These are phyloP conservation scores for Fragilariopsis cylindrus DNA, from an alignment of 108 stramenopile genomes.

Conservation along the genomic window DNA sequence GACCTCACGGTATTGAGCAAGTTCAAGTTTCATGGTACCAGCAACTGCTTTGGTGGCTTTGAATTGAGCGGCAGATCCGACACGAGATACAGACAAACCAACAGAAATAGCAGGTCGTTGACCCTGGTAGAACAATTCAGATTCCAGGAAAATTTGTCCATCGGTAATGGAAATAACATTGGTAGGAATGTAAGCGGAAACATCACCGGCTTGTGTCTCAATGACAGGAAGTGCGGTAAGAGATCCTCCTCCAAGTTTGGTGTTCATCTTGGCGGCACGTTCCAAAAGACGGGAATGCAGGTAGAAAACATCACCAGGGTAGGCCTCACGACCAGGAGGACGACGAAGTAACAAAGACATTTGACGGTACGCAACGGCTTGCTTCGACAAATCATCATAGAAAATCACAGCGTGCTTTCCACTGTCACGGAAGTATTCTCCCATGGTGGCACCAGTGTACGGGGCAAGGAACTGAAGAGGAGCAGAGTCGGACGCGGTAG, in stretches of 20 bases:
- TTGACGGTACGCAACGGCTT: constrained; percentile 99
- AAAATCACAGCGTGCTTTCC: constrained; percentile 99
- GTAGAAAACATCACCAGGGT: constrained; percentile 99
- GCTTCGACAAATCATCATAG: constrained; percentile 99
- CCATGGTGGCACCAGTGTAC: constrained; percentile 99
- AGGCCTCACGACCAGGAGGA: constrained; percentile 99
- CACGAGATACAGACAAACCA: constrained; percentile 98
- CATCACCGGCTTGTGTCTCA: constrained; percentile 99
- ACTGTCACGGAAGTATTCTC: constrained; percentile 99
- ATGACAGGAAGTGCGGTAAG: constrained; percentile 99
- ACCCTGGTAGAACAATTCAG: constrained; percentile 99
- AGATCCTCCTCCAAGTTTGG: constrained; percentile 94
- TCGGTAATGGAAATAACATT: constrained; percentile 99
- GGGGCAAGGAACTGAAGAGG: constrained; percentile 99
- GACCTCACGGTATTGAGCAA: constrained; percentile 99
- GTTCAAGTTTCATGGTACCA: constrained; percentile 99
- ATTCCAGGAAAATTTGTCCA: constrained; percentile 99
- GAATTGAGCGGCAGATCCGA: constrained; percentile 99
- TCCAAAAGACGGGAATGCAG: constrained; percentile 99
- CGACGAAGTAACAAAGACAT: constrained; percentile 99
- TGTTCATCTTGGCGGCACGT: constrained; percentile 99
- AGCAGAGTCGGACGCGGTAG: constrained; percentile 99
- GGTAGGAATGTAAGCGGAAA: constrained; percentile 99
- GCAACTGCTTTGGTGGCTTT: constrained; percentile 99
- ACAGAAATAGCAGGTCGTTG: constrained; percentile 99